Evolutionary conservation across 352 stramenopile species (phyloP).

Genomic region (Plasmopara viticola): DNA sequence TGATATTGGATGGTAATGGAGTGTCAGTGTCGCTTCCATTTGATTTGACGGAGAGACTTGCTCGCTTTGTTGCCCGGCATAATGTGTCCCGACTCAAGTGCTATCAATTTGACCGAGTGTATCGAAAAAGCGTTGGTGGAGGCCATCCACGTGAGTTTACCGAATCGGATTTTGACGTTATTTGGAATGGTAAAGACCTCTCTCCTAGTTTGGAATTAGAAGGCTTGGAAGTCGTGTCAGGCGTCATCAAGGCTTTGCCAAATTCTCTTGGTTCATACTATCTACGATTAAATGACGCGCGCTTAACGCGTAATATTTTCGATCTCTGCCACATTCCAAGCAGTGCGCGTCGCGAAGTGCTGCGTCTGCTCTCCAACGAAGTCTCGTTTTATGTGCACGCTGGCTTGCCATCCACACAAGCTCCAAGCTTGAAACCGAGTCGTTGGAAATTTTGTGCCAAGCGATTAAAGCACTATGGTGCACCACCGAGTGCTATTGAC

Average conservation of each 20-base stretch:
- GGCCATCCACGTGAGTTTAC: conserved; percentile 78
- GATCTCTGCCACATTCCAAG: conserved; percentile 57
- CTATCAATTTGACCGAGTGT: conserved; percentile 83
- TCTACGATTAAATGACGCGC: conserved; percentile 71
- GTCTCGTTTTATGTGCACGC: conserved; percentile 58
- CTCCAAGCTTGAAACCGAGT: conserved; percentile 52
- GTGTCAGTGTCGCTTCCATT: conserved; percentile 81
- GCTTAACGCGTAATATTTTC: conserved; percentile 60
- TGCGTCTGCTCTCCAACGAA: conserved; percentile 75
- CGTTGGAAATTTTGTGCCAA: conserved; percentile 73
- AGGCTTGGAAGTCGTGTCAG: conserved; percentile 64
- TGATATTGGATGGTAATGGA: conserved; percentile 65
- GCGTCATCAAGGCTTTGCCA: conserved; percentile 60
- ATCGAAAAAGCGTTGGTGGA: conserved; percentile 62
- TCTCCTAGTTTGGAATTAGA: conserved; percentile 76
- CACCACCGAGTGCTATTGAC: conserved; percentile 43
- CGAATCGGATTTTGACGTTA: conserved; percentile 79
- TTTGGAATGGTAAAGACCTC: conserved; percentile 66
- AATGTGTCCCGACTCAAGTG: conserved; percentile 79
- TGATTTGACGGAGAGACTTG: conserved; percentile 76
- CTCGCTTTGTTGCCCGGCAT: conserved; percentile 73
- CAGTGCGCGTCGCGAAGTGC: conserved; percentile 51
- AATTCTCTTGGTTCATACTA: conserved; percentile 68
- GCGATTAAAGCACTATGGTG: conserved; percentile 56
- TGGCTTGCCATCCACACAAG: conserved; percentile 48